Conservation (phyloP, 345 rosid species). For the Sisymbrium altissimum region DNA sequence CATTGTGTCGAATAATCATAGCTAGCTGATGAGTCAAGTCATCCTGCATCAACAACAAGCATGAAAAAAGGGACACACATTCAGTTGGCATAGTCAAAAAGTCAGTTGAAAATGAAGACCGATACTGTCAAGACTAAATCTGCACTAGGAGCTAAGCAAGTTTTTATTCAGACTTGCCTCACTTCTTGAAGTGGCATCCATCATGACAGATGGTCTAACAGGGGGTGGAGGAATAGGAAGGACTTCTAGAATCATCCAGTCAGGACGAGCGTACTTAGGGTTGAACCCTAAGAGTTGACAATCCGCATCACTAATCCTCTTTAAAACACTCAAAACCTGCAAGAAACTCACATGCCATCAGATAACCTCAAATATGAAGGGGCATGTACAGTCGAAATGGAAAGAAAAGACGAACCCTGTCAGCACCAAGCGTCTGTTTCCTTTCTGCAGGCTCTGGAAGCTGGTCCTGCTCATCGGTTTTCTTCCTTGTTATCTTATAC, state of each 20-base stretch:
- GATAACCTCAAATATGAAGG: slow-evolving; percentile 8
- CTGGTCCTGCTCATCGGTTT: slow-evolving; percentile 80
- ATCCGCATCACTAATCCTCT: slow-evolving; percentile 94
- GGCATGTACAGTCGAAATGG: neutral
- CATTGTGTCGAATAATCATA: slow-evolving; percentile 91
- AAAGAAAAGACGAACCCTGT: slow-evolving; percentile 47
- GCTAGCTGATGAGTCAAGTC: slow-evolving; percentile 95
- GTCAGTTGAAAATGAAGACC: neutral
- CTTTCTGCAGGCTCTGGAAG: slow-evolving; percentile 95
- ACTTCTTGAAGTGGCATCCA: slow-evolving; percentile 89
- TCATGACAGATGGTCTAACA: slow-evolving; percentile 98
- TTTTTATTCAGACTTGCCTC: slow-evolving; percentile 48
- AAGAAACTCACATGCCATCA: slow-evolving; percentile 6
- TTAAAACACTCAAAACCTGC: slow-evolving; percentile 86
- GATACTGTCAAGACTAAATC: neutral
- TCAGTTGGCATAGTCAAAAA: neutral
- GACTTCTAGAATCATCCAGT: slow-evolving; percentile 98
- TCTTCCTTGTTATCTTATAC: slow-evolving; percentile 73
- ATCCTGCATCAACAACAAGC: slow-evolving; percentile 55
- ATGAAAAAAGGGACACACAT: slow-evolving; percentile 20
- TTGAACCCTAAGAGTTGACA: slow-evolving; percentile 80
- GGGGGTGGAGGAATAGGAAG: slow-evolving; percentile 99
- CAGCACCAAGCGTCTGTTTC: slow-evolving; percentile 93
- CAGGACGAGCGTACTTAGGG: slow-evolving; percentile 98
- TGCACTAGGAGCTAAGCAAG: neutral